Evolutionary conservation across 805 yeast genomes (phyloP), one percentile per base, ranked within the genome.

Genomic region (Metschnikowia sp.): DNA sequence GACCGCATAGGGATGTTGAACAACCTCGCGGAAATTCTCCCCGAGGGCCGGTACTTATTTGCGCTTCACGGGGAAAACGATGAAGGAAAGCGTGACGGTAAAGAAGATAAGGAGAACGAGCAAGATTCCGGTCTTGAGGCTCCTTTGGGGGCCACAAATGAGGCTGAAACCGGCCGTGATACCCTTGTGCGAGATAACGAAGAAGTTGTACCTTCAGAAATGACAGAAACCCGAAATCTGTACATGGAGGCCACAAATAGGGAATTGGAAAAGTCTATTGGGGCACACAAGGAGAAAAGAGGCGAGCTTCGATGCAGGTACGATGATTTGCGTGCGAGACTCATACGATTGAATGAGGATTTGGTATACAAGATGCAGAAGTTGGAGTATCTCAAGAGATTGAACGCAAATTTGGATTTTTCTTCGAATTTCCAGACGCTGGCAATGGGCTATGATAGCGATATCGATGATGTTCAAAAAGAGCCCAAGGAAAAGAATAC

Each of bases 21-120:
- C 22, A 51, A 53, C 5, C 53, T 71, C 49, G 57, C 66, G 9
- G 39, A 46, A 1, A 68, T 64, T 39, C 55, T 72, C 32, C 76
- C 76, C 3, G 70, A 68, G 39, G 48, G 64, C 9, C 61, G 60
- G 47, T 65, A 68, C 45, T 56, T 71, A 40, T 50, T 63, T 40
- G 56, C 48, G n/a, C 15, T 49, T 11, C 36, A 41, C n/a, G 49
- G 42, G 28, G 42, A 36, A n/a, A 34, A 29, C 26, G 55, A 50
- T n/a, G 44, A 40, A 26, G 50, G 57, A 12, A 47, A 39, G 22
- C 22, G 2, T 4, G 22, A 2, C 1, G 22, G 6, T 4, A 6
- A 22, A 22, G 22, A 22, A n/a, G 38, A 36, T 6, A 10, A n/a
- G 12, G 39, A 41, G 3, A 47, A 45, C 22, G 51, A 38, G 34